Evolutionary conservation across 805 yeast genomes (phyloP).

Genomic region (Teunomyces cretensis): DNA sequence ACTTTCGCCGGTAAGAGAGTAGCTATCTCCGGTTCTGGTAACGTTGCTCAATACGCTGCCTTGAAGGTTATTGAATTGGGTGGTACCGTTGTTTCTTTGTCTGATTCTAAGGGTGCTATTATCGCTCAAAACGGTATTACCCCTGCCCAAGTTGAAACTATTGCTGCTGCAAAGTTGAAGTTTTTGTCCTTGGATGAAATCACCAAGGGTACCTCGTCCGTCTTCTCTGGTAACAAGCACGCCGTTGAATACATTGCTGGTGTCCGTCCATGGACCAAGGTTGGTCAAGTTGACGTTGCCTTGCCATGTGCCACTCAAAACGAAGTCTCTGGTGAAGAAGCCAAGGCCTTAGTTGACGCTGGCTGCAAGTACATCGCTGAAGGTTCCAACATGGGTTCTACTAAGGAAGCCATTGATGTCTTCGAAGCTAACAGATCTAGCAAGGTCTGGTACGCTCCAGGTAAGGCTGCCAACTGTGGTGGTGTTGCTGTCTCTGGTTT

Average conservation of each 20-base stretch:
- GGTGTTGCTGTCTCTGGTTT: slow-evolving; percentile 99
- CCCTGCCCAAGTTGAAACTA: slow-evolving; percentile 70
- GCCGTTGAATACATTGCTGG: slow-evolving; percentile 79
- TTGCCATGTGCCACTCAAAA: slow-evolving; percentile 98
- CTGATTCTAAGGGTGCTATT: slow-evolving; percentile 93
- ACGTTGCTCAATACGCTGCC: slow-evolving; percentile 99
- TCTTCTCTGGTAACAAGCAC: slow-evolving; percentile 51
- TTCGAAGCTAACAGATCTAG: slow-evolving; percentile 79
- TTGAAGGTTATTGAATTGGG: slow-evolving; percentile 96
- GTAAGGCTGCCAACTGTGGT: slow-evolving; percentile 99
- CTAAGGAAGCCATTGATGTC: slow-evolving; percentile 93
- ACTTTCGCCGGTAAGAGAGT: slow-evolving; percentile 90
- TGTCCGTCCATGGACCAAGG: slow-evolving; percentile 95
- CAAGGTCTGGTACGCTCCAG: slow-evolving; percentile 96
- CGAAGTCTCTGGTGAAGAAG: slow-evolving; percentile 96
- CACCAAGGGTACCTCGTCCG: slow-evolving; percentile 49
- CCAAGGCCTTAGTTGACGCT: slow-evolving; percentile 87
- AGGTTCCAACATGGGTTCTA: slow-evolving; percentile 99
- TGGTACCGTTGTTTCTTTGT: slow-evolving; percentile 88
- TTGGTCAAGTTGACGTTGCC: slow-evolving; percentile 91
- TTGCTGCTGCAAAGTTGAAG: slow-evolving; percentile 76
- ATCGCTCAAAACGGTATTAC: slow-evolving; percentile 81
- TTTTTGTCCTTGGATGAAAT: slow-evolving; percentile 74
- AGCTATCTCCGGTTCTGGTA: slow-evolving; percentile 97
- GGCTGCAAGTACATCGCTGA: slow-evolving; percentile 95